Evolutionary conservation across 768 basidiomycete species (phyloP).

Genomic region (Lactarius quietus): DNA sequence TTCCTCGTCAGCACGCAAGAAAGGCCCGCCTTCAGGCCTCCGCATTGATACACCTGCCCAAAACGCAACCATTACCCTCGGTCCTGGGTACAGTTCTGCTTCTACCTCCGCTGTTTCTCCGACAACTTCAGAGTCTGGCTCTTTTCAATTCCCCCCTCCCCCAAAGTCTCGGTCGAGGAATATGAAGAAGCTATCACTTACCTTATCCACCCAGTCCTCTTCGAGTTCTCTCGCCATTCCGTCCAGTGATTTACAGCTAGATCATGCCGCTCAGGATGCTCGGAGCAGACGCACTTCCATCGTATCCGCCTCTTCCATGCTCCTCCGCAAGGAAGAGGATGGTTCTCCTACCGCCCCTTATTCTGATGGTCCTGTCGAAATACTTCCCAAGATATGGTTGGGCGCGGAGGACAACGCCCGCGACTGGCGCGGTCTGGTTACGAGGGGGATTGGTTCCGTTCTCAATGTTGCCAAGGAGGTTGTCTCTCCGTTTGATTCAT

Average conservation of each 20-base stretch:
- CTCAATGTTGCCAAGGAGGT: constrained; percentile 96
- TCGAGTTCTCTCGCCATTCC: constrained; percentile 46
- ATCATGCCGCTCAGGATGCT: constrained; percentile 30
- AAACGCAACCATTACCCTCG: constrained; percentile 47
- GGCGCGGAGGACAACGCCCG: constrained; percentile 91
- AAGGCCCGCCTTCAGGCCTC: constrained; percentile 52
- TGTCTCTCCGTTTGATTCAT: constrained; percentile 58
- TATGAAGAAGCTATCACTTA: constrained; percentile 73
- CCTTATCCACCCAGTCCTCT: constrained; percentile 60
- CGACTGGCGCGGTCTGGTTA: constrained; percentile 68
- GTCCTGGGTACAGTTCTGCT: constrained; percentile 40
- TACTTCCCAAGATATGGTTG: constrained; percentile 84
- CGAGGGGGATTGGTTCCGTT: constrained; percentile 72
- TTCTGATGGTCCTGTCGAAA: constrained; percentile 72
- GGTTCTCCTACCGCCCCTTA: constrained; percentile 67
- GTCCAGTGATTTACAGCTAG: constrained; percentile 34
- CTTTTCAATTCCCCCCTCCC: constrained; percentile 40
- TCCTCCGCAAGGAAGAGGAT: constrained; percentile 59
- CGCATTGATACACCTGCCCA: constrained; percentile 55
- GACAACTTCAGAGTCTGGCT: constrained; percentile 51
- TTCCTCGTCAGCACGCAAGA: constrained; percentile 39
- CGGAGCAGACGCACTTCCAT: constrained; percentile 64
- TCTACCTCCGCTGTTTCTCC: constrained; percentile 51
- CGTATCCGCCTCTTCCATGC: constrained; percentile 56
- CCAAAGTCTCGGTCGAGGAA: constrained; percentile 53